Percentiles rank a stretch among this genome's conserved stretches.
Conservation (phyloP, 768 basidiomycete species). For the Polyporus arcularius region DNA sequence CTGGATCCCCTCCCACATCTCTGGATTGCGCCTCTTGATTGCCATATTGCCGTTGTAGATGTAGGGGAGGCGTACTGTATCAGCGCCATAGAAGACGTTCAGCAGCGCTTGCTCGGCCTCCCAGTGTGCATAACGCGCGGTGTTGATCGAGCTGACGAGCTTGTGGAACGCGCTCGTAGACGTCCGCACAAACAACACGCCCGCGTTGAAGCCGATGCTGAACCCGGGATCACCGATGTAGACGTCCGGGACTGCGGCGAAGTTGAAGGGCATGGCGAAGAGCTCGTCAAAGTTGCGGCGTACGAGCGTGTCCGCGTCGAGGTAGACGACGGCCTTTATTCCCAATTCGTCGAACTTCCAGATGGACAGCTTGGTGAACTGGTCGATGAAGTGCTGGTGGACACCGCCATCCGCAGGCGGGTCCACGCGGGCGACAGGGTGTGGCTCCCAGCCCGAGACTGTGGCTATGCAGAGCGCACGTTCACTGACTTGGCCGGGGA, state of each 20-base stretch:
- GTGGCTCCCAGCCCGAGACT: conserved; percentile 37
- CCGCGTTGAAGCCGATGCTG: conserved; percentile 40
- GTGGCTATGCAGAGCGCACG: conserved; percentile 38
- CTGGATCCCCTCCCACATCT: conserved; percentile 34
- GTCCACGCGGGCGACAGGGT: conserved; percentile 34
- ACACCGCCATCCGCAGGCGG: conserved; percentile 40
- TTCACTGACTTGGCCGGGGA: conserved; percentile 35
- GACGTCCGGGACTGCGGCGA: conserved; percentile 43
- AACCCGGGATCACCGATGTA: conserved; percentile 32
- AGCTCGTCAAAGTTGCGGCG: conserved; percentile 42
- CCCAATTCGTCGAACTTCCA: conserved; percentile 37
- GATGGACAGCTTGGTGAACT: conserved; percentile 42
- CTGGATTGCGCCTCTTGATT: conserved; percentile 32
- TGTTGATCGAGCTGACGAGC: conserved; percentile 33
- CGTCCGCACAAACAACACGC: conserved; percentile 36
- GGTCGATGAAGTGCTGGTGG: conserved; percentile 36
- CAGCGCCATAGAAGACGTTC: conserved; percentile 38
- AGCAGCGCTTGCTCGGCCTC: conserved; percentile 42
- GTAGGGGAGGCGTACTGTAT: conserved; percentile 36
- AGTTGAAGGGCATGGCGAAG: conserved; percentile 39
- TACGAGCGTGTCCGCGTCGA: conserved; percentile 43
- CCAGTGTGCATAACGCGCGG: conserved; percentile 30
- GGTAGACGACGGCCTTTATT: conserved; percentile 35
- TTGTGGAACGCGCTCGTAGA: conserved; percentile 27
- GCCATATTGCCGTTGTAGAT: conserved; percentile 42